Conservation (phyloP, 176 grass and related monocot genomes). For the Eragrostis nindensis region DNA sequence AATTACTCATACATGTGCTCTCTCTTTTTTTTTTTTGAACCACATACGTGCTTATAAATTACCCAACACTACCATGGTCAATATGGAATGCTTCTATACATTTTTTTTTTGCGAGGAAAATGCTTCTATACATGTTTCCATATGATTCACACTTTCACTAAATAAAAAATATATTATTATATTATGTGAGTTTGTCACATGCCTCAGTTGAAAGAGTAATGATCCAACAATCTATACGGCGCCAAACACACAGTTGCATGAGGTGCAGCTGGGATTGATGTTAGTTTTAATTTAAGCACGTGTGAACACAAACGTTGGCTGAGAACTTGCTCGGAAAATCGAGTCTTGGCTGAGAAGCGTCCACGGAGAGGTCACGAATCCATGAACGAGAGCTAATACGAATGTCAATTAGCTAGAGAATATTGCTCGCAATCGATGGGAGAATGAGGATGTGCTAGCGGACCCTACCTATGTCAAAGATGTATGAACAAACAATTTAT, state of each 20-base stretch:
- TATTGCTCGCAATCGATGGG: no score
- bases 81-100: no score
- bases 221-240: background rate
- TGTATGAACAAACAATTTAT: conserved; percentile 3
- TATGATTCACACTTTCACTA: no score
- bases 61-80: no score
- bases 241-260: background rate
- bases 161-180: no score
- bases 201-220: background rate
- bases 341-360: background rate
- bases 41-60: no score
- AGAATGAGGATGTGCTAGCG: background rate
- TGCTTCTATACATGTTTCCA: no score
- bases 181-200: background rate
- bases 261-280: background rate
- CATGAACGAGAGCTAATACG: no score
- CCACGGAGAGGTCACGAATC: background rate
- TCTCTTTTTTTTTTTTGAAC: no score
- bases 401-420: background rate
- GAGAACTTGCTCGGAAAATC: no score
- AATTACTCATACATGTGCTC: no score
- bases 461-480: background rate
- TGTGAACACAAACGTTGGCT: background rate
- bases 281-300: background rate
- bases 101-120: no score